Base-by-base conservation (phyloP, 176 grass and related monocot species). In the Microstegium vimineum region DNA sequence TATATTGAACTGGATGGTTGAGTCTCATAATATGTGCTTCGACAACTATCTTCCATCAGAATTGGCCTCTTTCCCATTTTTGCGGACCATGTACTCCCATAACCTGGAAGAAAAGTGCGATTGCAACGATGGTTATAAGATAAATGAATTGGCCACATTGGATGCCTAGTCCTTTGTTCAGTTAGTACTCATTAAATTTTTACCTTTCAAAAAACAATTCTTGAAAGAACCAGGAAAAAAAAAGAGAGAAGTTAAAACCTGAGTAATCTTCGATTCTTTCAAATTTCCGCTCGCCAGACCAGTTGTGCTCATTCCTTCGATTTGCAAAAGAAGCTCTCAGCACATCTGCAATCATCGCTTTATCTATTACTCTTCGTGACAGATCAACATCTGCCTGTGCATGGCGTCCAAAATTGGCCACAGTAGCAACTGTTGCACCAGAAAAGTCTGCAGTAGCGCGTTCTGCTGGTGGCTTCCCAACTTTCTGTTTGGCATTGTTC, bases 211-310 rank as follows among this genome's bases (percentile, higher is more conserved):
- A 33, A 75, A 10, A 64, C 27, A n/a, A 0, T 49, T 78, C 34
- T 64, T 12, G 22, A 11, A 62, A 49, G 69, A 4, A 22, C 9
- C 0, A 60, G 3, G 33, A 8, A 2, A 6, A 28, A 22, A n/a
- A 23, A n/a, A 23, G 26, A 75, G 27, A 38, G 43, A 67, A 36
- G 36, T 74, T 35, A 80, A 60, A 90, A 93, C 95, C 96, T 95
- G 91, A 74, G 79, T 67, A 92, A 41, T 93, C 83, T 77, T 94
- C 89, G 71, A 61, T 87, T 86, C 87, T 91, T 51, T 91, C 95
- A 31, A 66, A 64, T 73, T 73, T 90, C 26, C 70, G 73, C 43
- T 82, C 89, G 10, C 71, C 69, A 73, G 75, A 83, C 91, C 85
- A 95, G 42, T 59, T 91, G 81, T 90, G 49, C 27, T 90, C 85